A percentile compares a stretch with the other conserved stretches of the same genome.
Conservation (phyloP, 2,329 filamentous ascomycete species). For the Alternaria panax region DNA sequence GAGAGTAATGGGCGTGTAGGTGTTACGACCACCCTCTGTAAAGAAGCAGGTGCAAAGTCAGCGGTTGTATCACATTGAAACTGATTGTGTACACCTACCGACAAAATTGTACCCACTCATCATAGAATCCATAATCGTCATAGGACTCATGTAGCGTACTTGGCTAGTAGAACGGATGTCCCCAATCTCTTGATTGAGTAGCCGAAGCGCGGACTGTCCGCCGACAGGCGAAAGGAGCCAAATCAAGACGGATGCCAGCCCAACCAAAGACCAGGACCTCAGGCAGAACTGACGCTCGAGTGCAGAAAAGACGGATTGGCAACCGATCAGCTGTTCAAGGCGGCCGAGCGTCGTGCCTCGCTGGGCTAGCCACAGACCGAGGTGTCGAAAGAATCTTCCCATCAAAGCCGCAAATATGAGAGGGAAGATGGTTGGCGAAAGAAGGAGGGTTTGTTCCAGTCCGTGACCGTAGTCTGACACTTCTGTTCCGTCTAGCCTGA, state of each 20-base stretch:
- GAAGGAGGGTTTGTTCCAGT: constrained; percentile 13
- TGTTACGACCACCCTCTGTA: constrained; percentile 22
- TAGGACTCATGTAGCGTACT: constrained; percentile 30
- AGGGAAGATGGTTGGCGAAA: constrained; percentile 41
- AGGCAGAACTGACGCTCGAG: constrained; percentile 40
- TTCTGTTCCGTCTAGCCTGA: constrained; percentile 28
- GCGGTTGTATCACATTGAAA: background rate
- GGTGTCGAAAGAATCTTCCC: constrained; percentile 37
- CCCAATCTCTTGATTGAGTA: constrained; percentile 25
- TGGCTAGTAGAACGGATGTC: constrained; percentile 19
- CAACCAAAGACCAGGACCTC: constrained; percentile 34
- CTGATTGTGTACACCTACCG: background rate
- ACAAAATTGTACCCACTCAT: constrained; percentile 20
- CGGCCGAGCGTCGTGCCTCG: constrained; percentile 39
- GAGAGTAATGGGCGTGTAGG: constrained; percentile 32
- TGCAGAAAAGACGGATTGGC: constrained; percentile 40
- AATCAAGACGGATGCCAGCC: constrained; percentile 30
- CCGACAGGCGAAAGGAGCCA: constrained; percentile 43
- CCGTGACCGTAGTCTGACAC: constrained; percentile 22
- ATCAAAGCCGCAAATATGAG: constrained; percentile 42
- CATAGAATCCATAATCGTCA: constrained; percentile 13
- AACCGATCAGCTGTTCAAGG: constrained; percentile 38
- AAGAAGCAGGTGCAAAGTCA: background rate
- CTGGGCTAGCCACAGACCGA: constrained; percentile 38
- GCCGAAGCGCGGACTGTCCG: constrained; percentile 40